Evolutionary conservation across 768 basidiomycete genomes (phyloP).

Genomic region (Lactifluus piperatus): DNA sequence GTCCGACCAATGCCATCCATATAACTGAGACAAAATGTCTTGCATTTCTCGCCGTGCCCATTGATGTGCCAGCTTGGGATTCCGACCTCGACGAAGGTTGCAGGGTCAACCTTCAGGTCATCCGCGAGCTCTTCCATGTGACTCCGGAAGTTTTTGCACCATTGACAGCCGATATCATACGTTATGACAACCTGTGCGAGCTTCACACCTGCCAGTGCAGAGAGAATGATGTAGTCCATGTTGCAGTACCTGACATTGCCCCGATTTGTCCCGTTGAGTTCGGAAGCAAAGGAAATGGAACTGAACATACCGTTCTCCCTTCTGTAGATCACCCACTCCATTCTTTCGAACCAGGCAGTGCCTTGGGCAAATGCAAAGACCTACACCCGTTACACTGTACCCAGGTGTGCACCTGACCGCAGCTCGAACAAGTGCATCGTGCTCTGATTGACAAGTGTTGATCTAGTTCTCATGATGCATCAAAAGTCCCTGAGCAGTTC

Average conservation of each 20-base stretch:
- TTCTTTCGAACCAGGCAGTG: not conserved
- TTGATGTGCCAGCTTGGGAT: conserved; percentile 16
- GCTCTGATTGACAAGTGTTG: not conserved
- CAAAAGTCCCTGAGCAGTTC: not conserved
- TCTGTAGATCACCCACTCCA: not conserved
- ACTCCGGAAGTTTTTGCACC: not conserved
- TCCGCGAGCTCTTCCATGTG: not conserved
- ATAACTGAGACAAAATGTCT: conserved; percentile 18
- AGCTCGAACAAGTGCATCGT: not conserved
- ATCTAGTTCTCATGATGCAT: not conserved
- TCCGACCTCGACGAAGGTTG: not conserved
- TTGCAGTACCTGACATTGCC: not conserved
- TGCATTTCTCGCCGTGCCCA: conserved; percentile 18
- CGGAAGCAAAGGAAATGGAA: not conserved
- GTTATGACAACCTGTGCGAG: not conserved
- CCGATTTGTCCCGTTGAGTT: not conserved
- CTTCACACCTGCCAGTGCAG: not conserved
- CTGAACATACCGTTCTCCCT: not conserved
- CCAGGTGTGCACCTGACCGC: not conserved
- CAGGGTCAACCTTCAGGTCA: not conserved
- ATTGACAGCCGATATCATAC: conserved; percentile 3
- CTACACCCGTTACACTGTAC: not conserved
- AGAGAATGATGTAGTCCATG: not conserved
- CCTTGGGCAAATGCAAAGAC: not conserved
- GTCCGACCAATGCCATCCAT: conserved; percentile 7